Evolutionary conservation across 331 rosid genomes (phyloP).

Genomic region (Malus hybrid): DNA sequence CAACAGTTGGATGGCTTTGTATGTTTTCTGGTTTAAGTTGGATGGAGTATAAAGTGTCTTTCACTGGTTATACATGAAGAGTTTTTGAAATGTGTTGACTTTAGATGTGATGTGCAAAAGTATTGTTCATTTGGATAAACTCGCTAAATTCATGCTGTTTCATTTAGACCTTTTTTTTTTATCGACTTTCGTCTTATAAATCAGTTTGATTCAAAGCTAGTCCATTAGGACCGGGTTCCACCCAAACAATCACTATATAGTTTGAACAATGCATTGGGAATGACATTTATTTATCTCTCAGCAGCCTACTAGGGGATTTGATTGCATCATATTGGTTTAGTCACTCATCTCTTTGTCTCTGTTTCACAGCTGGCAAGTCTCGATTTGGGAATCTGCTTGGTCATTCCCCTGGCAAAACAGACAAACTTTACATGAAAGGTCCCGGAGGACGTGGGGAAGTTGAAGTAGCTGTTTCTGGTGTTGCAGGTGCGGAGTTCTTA

Average conservation of each 20-base stretch:
- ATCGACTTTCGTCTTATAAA: not conserved
- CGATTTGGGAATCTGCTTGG: conserved; percentile 81
- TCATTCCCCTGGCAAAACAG: conserved; percentile 68
- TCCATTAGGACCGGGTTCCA: not conserved
- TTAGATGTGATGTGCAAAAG: not conserved
- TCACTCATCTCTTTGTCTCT: conserved; percentile 5
- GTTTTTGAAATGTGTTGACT: not conserved
- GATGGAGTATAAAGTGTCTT: not conserved
- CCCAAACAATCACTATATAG: not conserved
- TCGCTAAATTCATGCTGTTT: not conserved
- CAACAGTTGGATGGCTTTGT: not conserved
- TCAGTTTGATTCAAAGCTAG: not conserved
- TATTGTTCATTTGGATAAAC: not conserved
- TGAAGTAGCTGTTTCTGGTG: conserved; percentile 99
- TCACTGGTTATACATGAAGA: not conserved
- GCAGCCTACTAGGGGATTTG: not conserved
- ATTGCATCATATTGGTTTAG: not conserved
- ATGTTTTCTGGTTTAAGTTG: not conserved
- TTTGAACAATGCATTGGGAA: not conserved
- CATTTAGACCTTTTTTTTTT: not conserved
- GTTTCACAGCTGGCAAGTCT: conserved; percentile 66
- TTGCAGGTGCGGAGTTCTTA: conserved; percentile 44
- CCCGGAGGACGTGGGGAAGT: conserved; percentile 99
- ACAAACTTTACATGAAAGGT: conserved; percentile 95
- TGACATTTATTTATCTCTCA: not conserved